Evolutionary conservation across 768 basidiomycete species (phyloP), one percentile per base, ranked within the genome.

Genomic region (Tylopilus felleus): DNA sequence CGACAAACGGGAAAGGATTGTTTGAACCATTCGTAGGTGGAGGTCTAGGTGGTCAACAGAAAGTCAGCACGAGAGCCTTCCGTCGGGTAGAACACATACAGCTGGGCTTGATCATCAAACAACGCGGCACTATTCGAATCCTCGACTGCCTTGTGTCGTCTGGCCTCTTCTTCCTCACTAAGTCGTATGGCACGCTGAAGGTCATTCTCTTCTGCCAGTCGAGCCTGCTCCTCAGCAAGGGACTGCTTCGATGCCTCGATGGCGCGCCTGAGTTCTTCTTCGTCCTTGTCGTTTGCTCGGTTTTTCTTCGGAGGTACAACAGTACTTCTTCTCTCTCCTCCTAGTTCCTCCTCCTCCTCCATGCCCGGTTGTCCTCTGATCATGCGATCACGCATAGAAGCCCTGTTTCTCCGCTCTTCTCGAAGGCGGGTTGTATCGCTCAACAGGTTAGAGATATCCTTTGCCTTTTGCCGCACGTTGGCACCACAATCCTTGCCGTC

Each of bases 391-490:
- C 93, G 84, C 97, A 99, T 98, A 47, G 80, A 78, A 4, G 95
- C 93, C 22, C 94, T 80, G 38, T 83, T 80, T 16, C 85, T 80
- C 29, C 97, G 82, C 69, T 96, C 94, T 59, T 90, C 84, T 12
- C 92, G 81, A 44, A 99, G 80, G 9, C 97, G 85, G 2, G 77
- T 73, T 51, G 96, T 86, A 67, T 99, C 97, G 68, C 82, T 79
- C 25, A 99, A 79, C 13, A 98, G 82, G 66, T 93, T 94, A 33
- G 93, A 94, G 71, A 99, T 98, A 61, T 98, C 97, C 69, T 99
- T 98, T 13, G 97, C 97, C 73, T 96, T 94, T 70, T 95, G 92
- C 22, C 93, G 84, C 16, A 95, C 92, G 71, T 98, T 99, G n/a
- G 93, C 93, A 33, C 97, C 97, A 65, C 97, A 93, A 68, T 99